These are phyloP conservation scores for button mushroom (Agaricus bisporus) DNA, from an alignment of 768 basidiomycete genomes.

Conservation along the genomic window DNA sequence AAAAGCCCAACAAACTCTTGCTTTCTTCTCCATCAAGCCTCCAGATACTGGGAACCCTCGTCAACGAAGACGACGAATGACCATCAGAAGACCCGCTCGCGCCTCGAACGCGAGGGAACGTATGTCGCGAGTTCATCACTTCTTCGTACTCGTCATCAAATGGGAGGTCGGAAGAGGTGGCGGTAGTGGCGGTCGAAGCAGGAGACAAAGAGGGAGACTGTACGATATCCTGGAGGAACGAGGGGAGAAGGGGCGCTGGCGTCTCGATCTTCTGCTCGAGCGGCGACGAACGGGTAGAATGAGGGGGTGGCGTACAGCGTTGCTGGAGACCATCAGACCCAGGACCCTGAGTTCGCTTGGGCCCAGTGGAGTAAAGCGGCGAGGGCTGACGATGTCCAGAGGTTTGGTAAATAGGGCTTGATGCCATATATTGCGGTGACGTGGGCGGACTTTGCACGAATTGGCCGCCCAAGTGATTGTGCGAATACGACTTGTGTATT, in stretches of 20 bases:
- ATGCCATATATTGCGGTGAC: slow-evolving; percentile 15
- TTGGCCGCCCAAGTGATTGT: slow-evolving; percentile 40
- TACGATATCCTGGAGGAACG: slow-evolving; percentile 72
- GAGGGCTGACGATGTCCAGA: slow-evolving; percentile 40
- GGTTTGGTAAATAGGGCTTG: slow-evolving; percentile 69
- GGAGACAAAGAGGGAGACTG: slow-evolving; percentile 63
- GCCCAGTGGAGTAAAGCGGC: slow-evolving; percentile 29
- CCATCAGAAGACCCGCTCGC: slow-evolving; percentile 16
- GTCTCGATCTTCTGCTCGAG: slow-evolving; percentile 25
- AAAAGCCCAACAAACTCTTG: slow-evolving; percentile 44
- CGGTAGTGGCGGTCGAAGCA: slow-evolving; percentile 41
- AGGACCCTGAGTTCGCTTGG: slow-evolving; percentile 11
- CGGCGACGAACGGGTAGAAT: slow-evolving; percentile 4
- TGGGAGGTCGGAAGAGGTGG: slow-evolving; percentile 59
- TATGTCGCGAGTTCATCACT: slow-evolving; percentile 18
- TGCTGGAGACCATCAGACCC: slow-evolving; percentile 11
- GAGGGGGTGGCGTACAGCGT: slow-evolving; percentile 2
- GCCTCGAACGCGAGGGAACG: slow-evolving; percentile 23
- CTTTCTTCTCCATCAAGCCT: slow-evolving; percentile 67
- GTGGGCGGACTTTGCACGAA: slow-evolving; percentile 20
- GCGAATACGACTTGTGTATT: slow-evolving; percentile 49
- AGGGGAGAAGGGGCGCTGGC: slow-evolving; percentile 57
- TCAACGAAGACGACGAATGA: not conserved
- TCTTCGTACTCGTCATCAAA: slow-evolving; percentile 57
- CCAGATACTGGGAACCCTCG: slow-evolving; percentile 51